Base-by-base conservation (phyloP, 257 asterid genomes). In the Solanum corneliomulleri region DNA sequence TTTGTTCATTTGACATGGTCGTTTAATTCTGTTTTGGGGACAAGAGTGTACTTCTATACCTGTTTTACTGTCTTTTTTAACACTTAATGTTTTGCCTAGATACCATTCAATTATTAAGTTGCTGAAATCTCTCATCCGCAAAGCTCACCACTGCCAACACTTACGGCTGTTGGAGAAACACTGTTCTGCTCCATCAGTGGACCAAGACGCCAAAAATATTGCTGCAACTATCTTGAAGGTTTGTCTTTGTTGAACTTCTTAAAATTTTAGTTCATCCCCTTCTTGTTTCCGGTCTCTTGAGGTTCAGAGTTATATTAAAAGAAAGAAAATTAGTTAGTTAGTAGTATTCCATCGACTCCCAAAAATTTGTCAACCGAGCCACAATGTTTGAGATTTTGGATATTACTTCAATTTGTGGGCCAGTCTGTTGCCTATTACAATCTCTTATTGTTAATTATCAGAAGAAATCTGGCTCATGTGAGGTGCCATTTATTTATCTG, bases 111-210 rank as follows among this genome's bases (percentile, higher is more conserved):
- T 94, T 33, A 87, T 87, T 37, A 92, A 91, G 95, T 93, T 91
- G 70, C 98, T 97, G 84, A 94, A 92, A 93, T 72, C 44, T 87
- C 93, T 97, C 84, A 92, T 97, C 88, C 91, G 92, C 18, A 90
- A 90, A 80, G 90, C 92, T 90, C 92, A 68, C 69, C 90, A 85
- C 39, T 95, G 97, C 91, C 97, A 85, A 83, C 88, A 90, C 87
- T 68, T 68, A 91, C 91, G 93, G 92, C 91, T 95, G 88, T 89
- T 95, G 93, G 94, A 97, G 86, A 95, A 92, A 91, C 99, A 97
- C 87, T 97, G 99, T 91, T 82, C 94, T 49, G 33, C 72, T 68
- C 87, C 91, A 80, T 89, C 93, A 86, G 83, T 89, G n/a, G 85
- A 84, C 86, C 89, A 92, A 86, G 88, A 72, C 60, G 71, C 91